These are phyloP conservation scores for Bretziella fagacearum DNA, from an alignment of 2,329 filamentous ascomycete species.

Conservation along the genomic window DNA sequence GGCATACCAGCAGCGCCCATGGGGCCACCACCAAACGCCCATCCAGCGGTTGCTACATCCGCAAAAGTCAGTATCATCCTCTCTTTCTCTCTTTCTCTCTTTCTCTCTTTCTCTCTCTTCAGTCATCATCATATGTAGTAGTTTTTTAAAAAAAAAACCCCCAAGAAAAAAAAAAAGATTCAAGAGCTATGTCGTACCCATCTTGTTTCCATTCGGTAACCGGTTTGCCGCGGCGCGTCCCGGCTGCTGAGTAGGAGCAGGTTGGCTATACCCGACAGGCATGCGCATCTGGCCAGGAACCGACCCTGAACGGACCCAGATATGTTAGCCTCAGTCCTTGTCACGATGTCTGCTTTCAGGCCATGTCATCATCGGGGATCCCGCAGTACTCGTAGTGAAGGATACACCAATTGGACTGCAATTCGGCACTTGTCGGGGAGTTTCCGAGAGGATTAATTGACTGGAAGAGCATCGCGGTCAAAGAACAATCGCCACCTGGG, in stretches of 20 bases:
- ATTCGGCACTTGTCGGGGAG: no score
- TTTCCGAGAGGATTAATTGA: no score
- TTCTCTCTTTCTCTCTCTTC: no score
- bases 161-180: not conserved
- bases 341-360: no score
- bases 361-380: no score
- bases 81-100: no score
- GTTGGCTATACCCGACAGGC: conserved; percentile 41
- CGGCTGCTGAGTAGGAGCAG: conserved; percentile 38
- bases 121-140: no score
- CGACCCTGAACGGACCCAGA: conserved; percentile 28
- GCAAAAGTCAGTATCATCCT: not conserved
- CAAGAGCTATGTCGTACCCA: conserved; percentile 30
- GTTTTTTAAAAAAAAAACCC: no score
- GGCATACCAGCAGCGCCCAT: conserved; percentile 40
- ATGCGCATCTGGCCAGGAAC: conserved; percentile 46
- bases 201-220: conserved; percentile 44
- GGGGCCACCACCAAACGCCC: conserved; percentile 45
- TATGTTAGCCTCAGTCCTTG: conserved; percentile 15
- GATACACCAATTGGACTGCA: no score
- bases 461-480: no score
- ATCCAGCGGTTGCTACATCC: conserved; percentile 26
- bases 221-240: conserved; percentile 39
- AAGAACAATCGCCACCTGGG: no score
- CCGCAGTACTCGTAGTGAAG: no score